phyloP scores from a whole-genome alignment of 148 eudicot species.

The Vaccinium corymbosum region DNA sequence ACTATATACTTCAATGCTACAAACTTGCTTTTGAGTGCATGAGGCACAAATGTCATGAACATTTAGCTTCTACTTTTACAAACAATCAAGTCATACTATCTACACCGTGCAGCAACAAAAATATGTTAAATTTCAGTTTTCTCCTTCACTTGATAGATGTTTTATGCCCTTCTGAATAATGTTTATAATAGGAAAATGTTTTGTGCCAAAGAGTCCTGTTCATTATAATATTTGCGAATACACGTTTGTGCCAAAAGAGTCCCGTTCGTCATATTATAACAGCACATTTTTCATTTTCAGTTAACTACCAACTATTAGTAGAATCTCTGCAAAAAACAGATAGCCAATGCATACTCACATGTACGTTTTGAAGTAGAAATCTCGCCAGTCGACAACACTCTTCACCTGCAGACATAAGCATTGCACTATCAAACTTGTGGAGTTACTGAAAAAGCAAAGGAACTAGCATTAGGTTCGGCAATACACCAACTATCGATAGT shows the following conservation, averaged over 20 bases:
- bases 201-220: neutral
- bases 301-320: neutral
- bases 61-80: neutral
- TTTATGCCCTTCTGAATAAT: neutral
- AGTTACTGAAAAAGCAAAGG: neutral
- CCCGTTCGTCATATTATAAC: neutral
- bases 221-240: neutral
- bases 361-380: constrained; percentile 69
- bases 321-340: neutral
- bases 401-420: constrained; percentile 55
- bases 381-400: constrained; percentile 90
- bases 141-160: neutral
- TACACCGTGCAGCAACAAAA: neutral
- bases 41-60: neutral
- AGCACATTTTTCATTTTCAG: neutral
- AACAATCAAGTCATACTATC: neutral
- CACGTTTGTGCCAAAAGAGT: no score
- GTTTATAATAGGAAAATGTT: neutral
- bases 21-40: neutral
- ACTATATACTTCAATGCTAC: constrained; percentile 1
- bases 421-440: constrained; percentile 11
- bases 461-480: neutral
- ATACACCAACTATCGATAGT: neutral
- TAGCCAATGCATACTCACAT: constrained; percentile 39
- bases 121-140: neutral